Percentiles rank a stretch among this genome's conserved stretches.
Conservation (phyloP, 345 rosid species). For the Linum lewisii region DNA sequence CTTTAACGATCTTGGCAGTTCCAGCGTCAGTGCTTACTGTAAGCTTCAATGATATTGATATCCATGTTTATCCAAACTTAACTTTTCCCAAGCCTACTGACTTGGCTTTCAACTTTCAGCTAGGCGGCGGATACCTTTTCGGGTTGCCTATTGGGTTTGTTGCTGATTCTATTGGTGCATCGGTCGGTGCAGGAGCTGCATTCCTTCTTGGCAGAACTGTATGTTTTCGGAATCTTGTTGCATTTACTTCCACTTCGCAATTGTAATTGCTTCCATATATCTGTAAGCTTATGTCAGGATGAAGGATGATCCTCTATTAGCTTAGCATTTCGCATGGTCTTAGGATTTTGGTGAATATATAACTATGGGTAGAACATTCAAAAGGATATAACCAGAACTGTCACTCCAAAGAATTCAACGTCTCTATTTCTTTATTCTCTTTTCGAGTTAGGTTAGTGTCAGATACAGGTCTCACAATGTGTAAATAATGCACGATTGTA, state of each 20-base stretch:
- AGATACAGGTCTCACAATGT: neutral
- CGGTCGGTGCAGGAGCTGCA: slow-evolving; percentile 90
- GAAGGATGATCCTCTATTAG: too few relatives aligned
- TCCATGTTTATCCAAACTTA: slow-evolving; percentile 5
- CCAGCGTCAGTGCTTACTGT: slow-evolving; percentile 98
- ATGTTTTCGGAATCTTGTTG: slow-evolving; percentile 11
- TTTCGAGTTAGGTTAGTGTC: too few relatives aligned
- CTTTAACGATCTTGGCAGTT: slow-evolving; percentile 93
- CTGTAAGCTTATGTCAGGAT: neutral
- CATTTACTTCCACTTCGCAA: neutral
- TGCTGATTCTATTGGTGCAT: slow-evolving; percentile 92
- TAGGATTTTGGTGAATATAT: too few relatives aligned
- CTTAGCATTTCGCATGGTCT: too few relatives aligned
- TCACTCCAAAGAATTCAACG: neutral
- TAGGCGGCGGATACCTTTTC: slow-evolving; percentile 98
- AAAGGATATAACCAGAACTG: neutral
- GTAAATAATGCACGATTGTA: neutral
- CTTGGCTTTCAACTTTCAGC: slow-evolving; percentile 39
- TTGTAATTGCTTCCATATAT: neutral
- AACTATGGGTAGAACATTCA: too few relatives aligned
- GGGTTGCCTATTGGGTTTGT: slow-evolving; percentile 88
- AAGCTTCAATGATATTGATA: slow-evolving; percentile 20
- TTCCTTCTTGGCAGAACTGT: slow-evolving; percentile 91
- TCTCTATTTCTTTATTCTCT: neutral
- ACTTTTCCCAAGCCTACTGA: neutral